Percentiles rank a stretch among this genome's conserved stretches.
These are phyloP conservation scores for Coemansia sp. DNA, from an alignment of 192 early-diverging fungal genomes.

Conservation along the genomic window DNA sequence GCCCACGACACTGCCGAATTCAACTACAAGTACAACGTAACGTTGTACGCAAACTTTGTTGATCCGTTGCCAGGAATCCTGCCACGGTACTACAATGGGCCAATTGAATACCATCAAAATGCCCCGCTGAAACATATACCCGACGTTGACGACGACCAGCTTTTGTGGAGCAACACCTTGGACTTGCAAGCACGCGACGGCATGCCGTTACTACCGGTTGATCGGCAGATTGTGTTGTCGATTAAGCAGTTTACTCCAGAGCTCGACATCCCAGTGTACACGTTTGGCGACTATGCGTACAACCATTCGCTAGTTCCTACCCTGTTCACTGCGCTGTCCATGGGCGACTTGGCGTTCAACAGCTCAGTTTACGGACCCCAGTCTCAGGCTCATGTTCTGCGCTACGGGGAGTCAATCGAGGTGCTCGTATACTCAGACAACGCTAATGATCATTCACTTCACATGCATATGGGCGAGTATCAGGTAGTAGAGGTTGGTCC, in stretches of 20 bases:
- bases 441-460: slow-evolving; percentile 6
- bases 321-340: slow-evolving; percentile 1
- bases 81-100: slow-evolving; percentile 30
- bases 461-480: slow-evolving; percentile 14
- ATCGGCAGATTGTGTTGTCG: neutral
- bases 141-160: neutral
- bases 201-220: neutral
- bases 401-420: neutral
- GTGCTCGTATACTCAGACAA: slow-evolving; percentile 5
- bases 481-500: slow-evolving; percentile 21
- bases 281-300: slow-evolving; percentile 1
- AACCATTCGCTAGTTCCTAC: neutral
- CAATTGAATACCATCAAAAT: slow-evolving; percentile 12
- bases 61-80: slow-evolving; percentile 46
- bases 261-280: neutral
- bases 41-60: slow-evolving; percentile 66
- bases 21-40: slow-evolving; percentile 66
- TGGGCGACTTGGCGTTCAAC: slow-evolving; percentile 2
- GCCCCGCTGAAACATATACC: slow-evolving; percentile 1
- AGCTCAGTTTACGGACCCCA: neutral
- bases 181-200: neutral
- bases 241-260: neutral
- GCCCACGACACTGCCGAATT: slow-evolving; percentile 52
- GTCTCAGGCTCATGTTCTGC: neutral
- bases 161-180: slow-evolving; percentile 5